Percentiles rank a stretch among this genome's conserved stretches.
Evolutionary conservation across 2,329 filamentous ascomycete genomes (phyloP).

Genomic region (Ceratocystiopsis minuta): DNA sequence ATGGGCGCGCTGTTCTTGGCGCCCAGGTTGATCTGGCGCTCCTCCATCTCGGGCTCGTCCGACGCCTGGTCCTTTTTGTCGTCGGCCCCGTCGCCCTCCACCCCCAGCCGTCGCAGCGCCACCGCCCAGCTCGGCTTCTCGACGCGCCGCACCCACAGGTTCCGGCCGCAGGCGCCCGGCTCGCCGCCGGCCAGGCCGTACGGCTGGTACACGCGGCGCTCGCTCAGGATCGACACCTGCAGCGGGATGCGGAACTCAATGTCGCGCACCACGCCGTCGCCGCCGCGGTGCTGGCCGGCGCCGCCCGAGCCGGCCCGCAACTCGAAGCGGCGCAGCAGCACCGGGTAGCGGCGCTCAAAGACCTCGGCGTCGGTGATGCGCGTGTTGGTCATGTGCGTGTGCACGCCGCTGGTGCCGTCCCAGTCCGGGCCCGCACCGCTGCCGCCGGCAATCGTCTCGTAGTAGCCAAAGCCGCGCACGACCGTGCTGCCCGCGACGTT

Average conservation of each 20-base stretch:
- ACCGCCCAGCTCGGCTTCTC: constrained; percentile 34
- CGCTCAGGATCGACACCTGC: constrained; percentile 61
- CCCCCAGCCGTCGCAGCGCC: constrained; percentile 21
- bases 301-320: constrained; percentile 47
- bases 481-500: constrained; percentile 37
- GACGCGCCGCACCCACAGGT: constrained; percentile 71
- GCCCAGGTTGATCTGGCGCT: constrained; percentile 52
- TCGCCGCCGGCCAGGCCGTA: constrained; percentile 74
- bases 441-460: constrained; percentile 69
- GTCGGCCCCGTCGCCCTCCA: constrained; percentile 11
- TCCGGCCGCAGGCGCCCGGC: constrained; percentile 61
- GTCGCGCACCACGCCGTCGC: constrained; percentile 59
- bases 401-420: constrained; percentile 59
- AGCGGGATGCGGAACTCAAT: constrained; percentile 68
- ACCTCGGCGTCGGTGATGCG: constrained; percentile 67
- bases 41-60: constrained; percentile 28
- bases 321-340: constrained; percentile 51
- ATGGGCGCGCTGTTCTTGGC: constrained; percentile 67
- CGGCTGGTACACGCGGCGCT: constrained; percentile 57
- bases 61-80: constrained; percentile 1
- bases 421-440: constrained; percentile 55
- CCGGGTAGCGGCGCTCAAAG: constrained; percentile 60
- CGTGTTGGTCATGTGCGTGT: constrained; percentile 76
- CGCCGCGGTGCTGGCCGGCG: constrained; percentile 47
- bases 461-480: constrained; percentile 68